Evolutionary conservation across 495 filamentous ascomycete genomes (phyloP).

Genomic region (Penicillium pancosmium): DNA sequence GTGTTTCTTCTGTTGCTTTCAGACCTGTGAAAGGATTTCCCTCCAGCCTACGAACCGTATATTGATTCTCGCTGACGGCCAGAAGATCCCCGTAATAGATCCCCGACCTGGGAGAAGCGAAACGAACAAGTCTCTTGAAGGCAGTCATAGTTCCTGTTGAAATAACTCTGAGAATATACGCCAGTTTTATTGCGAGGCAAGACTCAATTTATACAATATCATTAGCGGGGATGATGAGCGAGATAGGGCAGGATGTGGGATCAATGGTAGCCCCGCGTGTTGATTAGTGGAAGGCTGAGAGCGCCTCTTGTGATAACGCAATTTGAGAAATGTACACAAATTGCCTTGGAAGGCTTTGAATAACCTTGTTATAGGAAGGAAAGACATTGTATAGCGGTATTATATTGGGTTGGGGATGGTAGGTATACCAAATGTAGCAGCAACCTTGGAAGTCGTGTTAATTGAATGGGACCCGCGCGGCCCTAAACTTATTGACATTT

Average conservation of each 20-base stretch:
- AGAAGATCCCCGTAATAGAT: slow-evolving; percentile 23
- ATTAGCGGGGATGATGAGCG: background rate
- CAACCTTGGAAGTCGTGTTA: too few species aligned
- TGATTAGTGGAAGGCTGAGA: too few species aligned
- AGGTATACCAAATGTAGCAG: too few species aligned
- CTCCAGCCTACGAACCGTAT: slow-evolving; percentile 16
- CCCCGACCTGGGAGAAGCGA: slow-evolving; percentile 4
- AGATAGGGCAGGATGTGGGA: slow-evolving; percentile 1
- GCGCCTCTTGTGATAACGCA: background rate
- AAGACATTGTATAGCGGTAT: too few species aligned
- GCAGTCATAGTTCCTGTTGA: slow-evolving; percentile 5
- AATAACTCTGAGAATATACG: background rate
- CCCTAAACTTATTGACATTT: too few species aligned
- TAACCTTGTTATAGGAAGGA: too few species aligned
- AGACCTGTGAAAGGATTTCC: slow-evolving; percentile 17
- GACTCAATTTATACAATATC: slow-evolving; percentile 1
- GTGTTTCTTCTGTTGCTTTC: slow-evolving; percentile 8
- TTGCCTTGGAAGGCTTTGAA: too few species aligned
- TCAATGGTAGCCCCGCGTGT: background rate
- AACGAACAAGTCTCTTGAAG: slow-evolving; percentile 24
- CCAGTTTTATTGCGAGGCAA: background rate
- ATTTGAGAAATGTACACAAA: background rate
- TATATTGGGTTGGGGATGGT: too few species aligned
- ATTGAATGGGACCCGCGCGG: too few species aligned
- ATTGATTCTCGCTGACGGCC: slow-evolving; percentile 1